A percentile compares a stretch with the other conserved stretches of the same genome.
Evolutionary conservation across 352 stramenopile species (phyloP).

Genomic region (Pythium plurisporium): DNA sequence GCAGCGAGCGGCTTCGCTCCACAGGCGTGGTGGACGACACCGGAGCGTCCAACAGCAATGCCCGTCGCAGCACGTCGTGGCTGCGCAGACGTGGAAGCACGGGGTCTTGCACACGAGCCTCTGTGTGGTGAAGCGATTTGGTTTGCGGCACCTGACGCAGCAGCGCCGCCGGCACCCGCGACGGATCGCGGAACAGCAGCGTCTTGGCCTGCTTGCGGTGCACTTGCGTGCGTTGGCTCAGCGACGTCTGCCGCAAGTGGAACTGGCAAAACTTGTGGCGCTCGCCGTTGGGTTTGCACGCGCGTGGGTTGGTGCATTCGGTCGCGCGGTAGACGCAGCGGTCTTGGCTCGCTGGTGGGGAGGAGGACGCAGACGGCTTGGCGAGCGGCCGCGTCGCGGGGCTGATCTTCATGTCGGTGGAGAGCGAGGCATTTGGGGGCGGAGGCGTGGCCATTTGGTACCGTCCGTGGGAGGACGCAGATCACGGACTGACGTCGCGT

Average conservation of each 20-base stretch:
- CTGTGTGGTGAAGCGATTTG: too few species aligned
- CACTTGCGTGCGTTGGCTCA: background rate
- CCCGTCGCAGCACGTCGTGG: conserved; percentile 8
- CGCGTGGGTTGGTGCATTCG: conserved; percentile 20
- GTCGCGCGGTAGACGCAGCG: conserved; percentile 11
- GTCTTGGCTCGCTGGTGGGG: background rate
- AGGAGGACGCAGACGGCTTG: background rate
- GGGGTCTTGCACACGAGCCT: background rate
- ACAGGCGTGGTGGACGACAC: background rate
- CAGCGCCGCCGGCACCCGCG: conserved; percentile 8
- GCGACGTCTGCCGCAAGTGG: conserved; percentile 16
- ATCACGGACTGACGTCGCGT: background rate
- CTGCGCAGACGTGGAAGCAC: conserved; percentile 6
- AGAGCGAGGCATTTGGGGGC: too few species aligned
- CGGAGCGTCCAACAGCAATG: background rate
- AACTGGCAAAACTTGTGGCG: conserved; percentile 29
- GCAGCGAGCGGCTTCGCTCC: background rate
- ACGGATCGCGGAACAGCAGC: conserved; percentile 9
- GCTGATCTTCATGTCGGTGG: background rate
- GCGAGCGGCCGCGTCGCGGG: background rate
- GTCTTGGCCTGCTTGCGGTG: conserved; percentile 9
- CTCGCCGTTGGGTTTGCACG: conserved; percentile 20
- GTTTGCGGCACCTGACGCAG: conserved; percentile 10
- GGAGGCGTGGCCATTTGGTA: background rate
- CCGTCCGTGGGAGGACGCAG: too few species aligned